phyloP scores from a whole-genome alignment of 108 stramenopile genomes.

The Licmophora abbreviata region DNA sequence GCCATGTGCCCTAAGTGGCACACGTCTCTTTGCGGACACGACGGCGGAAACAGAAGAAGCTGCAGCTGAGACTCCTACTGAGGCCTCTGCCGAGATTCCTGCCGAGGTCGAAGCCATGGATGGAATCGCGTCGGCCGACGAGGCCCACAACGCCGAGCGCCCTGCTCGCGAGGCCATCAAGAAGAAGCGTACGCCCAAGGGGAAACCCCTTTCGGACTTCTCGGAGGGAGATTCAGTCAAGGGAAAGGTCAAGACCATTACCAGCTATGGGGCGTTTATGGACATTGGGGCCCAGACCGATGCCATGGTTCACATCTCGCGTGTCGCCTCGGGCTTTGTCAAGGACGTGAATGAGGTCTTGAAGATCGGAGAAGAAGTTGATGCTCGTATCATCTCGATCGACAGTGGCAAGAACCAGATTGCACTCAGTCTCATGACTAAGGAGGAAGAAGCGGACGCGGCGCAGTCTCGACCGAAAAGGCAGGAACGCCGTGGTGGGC shows the following conservation, averaged over 20 bases:
- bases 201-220: slow-evolving; percentile 69
- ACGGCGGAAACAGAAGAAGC: no score
- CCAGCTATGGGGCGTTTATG: slow-evolving; percentile 88
- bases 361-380: slow-evolving; percentile 75
- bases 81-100: slow-evolving; percentile 45
- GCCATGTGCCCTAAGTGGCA: no score
- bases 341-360: slow-evolving; percentile 76
- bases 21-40: no score
- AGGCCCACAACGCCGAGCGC: slow-evolving; percentile 81
- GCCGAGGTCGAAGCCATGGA: slow-evolving; percentile 75
- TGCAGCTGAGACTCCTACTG: no score
- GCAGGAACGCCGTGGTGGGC: slow-evolving; percentile 41
- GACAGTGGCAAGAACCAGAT: slow-evolving; percentile 86
- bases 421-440: slow-evolving; percentile 69
- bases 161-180: slow-evolving; percentile 63
- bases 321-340: slow-evolving; percentile 82
- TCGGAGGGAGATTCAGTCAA: slow-evolving; percentile 71
- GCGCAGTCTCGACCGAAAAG: slow-evolving; percentile 27
- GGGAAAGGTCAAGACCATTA: slow-evolving; percentile 81
- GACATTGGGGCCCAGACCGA: slow-evolving; percentile 90
- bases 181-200: slow-evolving; percentile 56
- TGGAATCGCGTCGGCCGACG: slow-evolving; percentile 60
- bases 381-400: slow-evolving; percentile 79
- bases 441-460: slow-evolving; percentile 62
- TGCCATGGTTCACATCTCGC: slow-evolving; percentile 91